Conservation (phyloP, 768 basidiomycete species). For the Mycena olivaceomarginata region DNA sequence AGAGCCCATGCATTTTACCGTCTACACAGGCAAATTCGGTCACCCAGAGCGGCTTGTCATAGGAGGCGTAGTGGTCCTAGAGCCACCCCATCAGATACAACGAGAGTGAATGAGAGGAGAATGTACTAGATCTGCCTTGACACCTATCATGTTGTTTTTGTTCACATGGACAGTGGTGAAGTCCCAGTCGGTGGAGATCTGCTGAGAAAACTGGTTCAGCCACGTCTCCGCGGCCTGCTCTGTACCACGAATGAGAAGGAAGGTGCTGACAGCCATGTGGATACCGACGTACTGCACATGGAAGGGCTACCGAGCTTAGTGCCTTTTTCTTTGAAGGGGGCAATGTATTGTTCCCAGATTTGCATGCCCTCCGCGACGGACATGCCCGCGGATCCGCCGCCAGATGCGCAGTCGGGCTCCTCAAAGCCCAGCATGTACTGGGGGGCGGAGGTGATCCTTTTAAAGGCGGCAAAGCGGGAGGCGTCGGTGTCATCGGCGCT, state of each 20-base stretch:
- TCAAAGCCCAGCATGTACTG: slow-evolving; percentile 67
- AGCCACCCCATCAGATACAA: not conserved
- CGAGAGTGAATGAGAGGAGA: not conserved
- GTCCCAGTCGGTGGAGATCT: slow-evolving; percentile 64
- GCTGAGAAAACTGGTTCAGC: slow-evolving; percentile 60
- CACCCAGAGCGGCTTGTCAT: slow-evolving; percentile 69
- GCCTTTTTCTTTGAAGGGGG: slow-evolving; percentile 61
- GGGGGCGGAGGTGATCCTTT: slow-evolving; percentile 57
- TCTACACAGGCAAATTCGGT: slow-evolving; percentile 71
- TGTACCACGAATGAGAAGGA: slow-evolving; percentile 41
- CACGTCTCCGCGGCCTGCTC: slow-evolving; percentile 72
- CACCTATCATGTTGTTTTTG: slow-evolving; percentile 67
- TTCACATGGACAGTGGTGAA: slow-evolving; percentile 69
- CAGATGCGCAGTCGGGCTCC: slow-evolving; percentile 67
- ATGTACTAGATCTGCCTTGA: slow-evolving; percentile 63
- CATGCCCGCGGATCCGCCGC: slow-evolving; percentile 67
- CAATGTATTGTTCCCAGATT: slow-evolving; percentile 64
- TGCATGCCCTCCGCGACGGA: slow-evolving; percentile 61
- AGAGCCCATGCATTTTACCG: too few relatives aligned
- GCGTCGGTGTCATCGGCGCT: slow-evolving; percentile 62
- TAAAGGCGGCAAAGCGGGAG: slow-evolving; percentile 59
- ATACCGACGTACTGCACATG: slow-evolving; percentile 69
- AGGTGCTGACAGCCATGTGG: not conserved
- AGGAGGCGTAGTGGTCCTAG: slow-evolving; percentile 67
- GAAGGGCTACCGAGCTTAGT: slow-evolving; percentile 66